Base-by-base conservation (phyloP, 164 flowering plant genomes). In the Stephania japonica region DNA sequence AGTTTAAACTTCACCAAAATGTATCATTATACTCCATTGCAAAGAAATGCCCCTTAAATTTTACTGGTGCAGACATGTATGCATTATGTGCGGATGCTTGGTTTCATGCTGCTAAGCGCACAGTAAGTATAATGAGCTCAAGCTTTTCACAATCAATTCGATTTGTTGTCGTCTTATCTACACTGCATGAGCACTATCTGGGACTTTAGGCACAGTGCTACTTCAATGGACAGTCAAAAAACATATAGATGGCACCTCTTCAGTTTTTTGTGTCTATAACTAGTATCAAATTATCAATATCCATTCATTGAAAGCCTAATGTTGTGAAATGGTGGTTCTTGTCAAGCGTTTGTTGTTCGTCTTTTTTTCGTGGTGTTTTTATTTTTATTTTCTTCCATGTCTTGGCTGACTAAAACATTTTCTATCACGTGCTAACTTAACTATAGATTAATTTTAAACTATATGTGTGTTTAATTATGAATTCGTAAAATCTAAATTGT, bases 41-140 rank as follows among this genome's bases (percentile, higher is more conserved):
- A 6, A 81, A 80, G 79, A 87, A 79, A 79, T 93, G 98, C 80
- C 95, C 93, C 18, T 86, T 91, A 70, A 95, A 86, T 78, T 91
- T 92, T 78, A 92, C 99, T 47, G 99, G 98, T 70, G 98, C 97
- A 63, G 98, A 92, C 71, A 88, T 87, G 88, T 87, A 85, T 81
- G 90, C 88, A 18, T 75, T 87, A 72, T 85, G 90, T 75, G 87
- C 90, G 27, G 90, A 87, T 83, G 90, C 99, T 79, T 95, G 99
- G 99, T 92, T 95, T 82, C 86, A 89, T 69, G 95, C 99, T 79
- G 99, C 99, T 78, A 92, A 90, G 81, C 88, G 93, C 70, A 82
- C 81, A 90, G 99, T 89, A 61, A 71, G 81, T 21, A 16, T 27
- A 27, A 26, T 19, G 63, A 24, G 67, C 38, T 32, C 38, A 32